Conservation (phyloP, 2,329 filamentous ascomycete species). For the Daldinia sp. region DNA sequence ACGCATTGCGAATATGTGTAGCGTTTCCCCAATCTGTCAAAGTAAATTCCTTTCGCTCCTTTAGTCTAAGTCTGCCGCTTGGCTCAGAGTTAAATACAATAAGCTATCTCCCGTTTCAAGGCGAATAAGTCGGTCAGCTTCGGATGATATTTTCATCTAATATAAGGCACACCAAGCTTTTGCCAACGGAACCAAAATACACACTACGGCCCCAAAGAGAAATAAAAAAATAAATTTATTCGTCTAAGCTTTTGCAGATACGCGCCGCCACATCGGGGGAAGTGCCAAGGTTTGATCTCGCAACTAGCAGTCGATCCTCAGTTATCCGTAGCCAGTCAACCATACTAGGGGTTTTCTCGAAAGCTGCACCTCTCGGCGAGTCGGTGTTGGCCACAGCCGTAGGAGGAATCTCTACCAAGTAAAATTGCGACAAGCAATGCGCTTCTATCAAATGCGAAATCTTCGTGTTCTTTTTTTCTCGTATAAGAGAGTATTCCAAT, state of each 20-base stretch:
- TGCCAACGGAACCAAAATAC: slow-evolving; percentile 1
- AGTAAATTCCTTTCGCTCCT: background rate
- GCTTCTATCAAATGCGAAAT: background rate
- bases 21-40: background rate
- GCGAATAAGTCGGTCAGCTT: background rate
- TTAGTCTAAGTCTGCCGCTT: background rate
- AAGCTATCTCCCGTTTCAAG: background rate
- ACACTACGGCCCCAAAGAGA: background rate
- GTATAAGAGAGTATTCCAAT: slow-evolving; percentile 4
- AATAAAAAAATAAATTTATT: background rate
- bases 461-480: slow-evolving; percentile 1
- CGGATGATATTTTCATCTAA: slow-evolving; percentile 1
- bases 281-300: slow-evolving; percentile 32
- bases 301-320: slow-evolving; percentile 29
- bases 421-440: background rate
- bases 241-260: slow-evolving; percentile 1
- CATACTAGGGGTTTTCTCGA: slow-evolving; percentile 9
- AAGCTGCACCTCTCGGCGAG: slow-evolving; percentile 20
- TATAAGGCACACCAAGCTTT: background rate
- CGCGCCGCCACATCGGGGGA: slow-evolving; percentile 40
- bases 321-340: slow-evolving; percentile 31
- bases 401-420: slow-evolving; percentile 28
- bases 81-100: background rate
- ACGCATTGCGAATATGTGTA: background rate
- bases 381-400: slow-evolving; percentile 33